Percentiles rank a stretch among this genome's conserved stretches.
Evolutionary conservation across 2,329 filamentous ascomycete species (phyloP).

Genomic region (Rutstroemia sydowiana): DNA sequence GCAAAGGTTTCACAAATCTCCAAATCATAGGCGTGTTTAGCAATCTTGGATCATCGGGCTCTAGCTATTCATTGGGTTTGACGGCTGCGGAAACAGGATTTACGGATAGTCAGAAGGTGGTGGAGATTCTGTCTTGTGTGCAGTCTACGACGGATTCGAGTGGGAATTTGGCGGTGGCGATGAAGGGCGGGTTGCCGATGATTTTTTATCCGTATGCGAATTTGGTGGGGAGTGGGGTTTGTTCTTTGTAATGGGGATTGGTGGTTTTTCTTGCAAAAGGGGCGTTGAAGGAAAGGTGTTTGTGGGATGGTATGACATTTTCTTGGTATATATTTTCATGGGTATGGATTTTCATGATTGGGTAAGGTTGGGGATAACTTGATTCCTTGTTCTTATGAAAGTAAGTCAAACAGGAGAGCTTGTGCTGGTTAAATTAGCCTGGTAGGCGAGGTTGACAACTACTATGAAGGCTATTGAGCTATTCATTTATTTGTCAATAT

Average conservation of each 20-base stretch:
- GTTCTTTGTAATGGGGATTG: neutral
- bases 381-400: no score
- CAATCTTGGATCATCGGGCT: conserved; percentile 33
- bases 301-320: no score
- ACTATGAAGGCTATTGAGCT: neutral
- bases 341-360: no score
- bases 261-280: neutral
- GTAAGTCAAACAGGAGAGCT: no score
- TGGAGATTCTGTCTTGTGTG: conserved; percentile 40
- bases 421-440: no score
- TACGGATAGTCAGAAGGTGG: conserved; percentile 27
- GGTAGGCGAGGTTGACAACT: no score
- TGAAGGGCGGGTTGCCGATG: conserved; percentile 37
- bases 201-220: conserved; percentile 32
- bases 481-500: no score
- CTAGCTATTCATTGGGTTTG: conserved; percentile 30
- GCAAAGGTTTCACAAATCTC: conserved; percentile 20
- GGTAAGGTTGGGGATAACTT: no score
- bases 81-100: conserved; percentile 34
- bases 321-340: no score
- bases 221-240: conserved; percentile 9
- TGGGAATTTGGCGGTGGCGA: conserved; percentile 38
- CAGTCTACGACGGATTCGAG: conserved; percentile 34
- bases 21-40: conserved; percentile 32
- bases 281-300: neutral